A percentile compares a stretch with the other conserved stretches of the same genome.
Evolutionary conservation across 2,329 filamentous ascomycete genomes (phyloP).

Genomic region (Fusarium liriodendri): DNA sequence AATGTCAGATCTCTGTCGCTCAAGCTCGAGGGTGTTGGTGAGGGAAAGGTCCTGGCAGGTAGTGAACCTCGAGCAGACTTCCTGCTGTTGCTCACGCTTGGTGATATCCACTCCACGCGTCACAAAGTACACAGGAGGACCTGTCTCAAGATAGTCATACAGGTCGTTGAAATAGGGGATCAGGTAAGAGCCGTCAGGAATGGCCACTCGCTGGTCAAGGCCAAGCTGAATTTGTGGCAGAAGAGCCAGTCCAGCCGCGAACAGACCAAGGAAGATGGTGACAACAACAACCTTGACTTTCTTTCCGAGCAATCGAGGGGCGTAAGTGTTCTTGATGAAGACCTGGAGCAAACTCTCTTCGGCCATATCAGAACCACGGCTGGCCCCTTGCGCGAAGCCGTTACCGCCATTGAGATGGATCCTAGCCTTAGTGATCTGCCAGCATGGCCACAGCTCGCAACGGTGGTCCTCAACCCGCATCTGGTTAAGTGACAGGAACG

Average conservation of each 20-base stretch:
- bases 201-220: slow-evolving; percentile 92
- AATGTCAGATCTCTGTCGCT: slow-evolving; percentile 87
- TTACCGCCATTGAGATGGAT: slow-evolving; percentile 70
- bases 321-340: slow-evolving; percentile 92
- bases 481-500: slow-evolving; percentile 91
- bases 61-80: slow-evolving; percentile 91
- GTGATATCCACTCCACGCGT: slow-evolving; percentile 85
- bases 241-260: slow-evolving; percentile 86
- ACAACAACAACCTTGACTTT: slow-evolving; percentile 83
- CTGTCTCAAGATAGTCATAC: slow-evolving; percentile 90
- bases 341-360: slow-evolving; percentile 86
- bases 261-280: slow-evolving; percentile 85
- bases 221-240: slow-evolving; percentile 88
- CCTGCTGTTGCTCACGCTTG: slow-evolving; percentile 78
- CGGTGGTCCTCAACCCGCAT: slow-evolving; percentile 87
- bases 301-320: slow-evolving; percentile 81
- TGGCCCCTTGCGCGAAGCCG: slow-evolving; percentile 65
- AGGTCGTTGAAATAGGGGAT: slow-evolving; percentile 97
- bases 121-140: slow-evolving; percentile 96
- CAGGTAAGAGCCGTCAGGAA: slow-evolving; percentile 93
- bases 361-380: slow-evolving; percentile 76
- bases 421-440: slow-evolving; percentile 81
- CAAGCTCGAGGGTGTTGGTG: slow-evolving; percentile 91
- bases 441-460: slow-evolving; percentile 91
- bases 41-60: slow-evolving; percentile 87